Base-by-base conservation (phyloP, 768 basidiomycete genomes). In the Panellus pusillus region DNA sequence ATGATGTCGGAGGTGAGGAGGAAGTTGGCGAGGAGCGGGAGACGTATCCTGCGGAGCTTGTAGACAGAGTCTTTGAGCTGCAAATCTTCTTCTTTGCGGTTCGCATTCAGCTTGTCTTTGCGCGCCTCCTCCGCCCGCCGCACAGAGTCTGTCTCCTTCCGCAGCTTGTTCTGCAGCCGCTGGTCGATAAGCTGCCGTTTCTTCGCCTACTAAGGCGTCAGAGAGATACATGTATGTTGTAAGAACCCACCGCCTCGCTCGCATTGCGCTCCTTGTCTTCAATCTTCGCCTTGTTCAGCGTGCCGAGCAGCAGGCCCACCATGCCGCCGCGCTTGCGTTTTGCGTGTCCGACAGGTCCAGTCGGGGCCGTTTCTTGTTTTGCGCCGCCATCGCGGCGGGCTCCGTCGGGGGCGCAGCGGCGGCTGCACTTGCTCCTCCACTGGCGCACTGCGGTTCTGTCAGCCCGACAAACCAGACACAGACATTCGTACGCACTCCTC, bases 101-200 rank as follows among this genome's bases (percentile, higher is more conserved):
- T 89, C 42, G 90, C 88, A 36, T 66, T 58, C 44, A 81, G 82
- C 70, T 89, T 89, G 72, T 90, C 88, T 69, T 89, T 89, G 73
- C 91, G 91, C 55, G 85, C 86, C 72, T 92, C 89, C 77, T 91
- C 90, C 62, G 86, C 84, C 69, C 86, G 79, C 68, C 89, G 83
- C 73, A 92, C 89, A 76, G 85, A 78, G 70, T 89, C 89, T 78
- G 86, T 89, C 70, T 93, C 91, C 79, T 85, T 87, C 68, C 82
- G 79, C 59, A 93, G 79, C 74, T 90, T 92, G 74, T 78, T 78
- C 77, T 91, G 89, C 74, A 93, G 78, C 74, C 89, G 84, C 68
- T 89, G 85, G 68, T 93, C 90, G 67, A 88, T 87, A 66, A 87
- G 65, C 61, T 89, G 88, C 60, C 90, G 77, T 72, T 91, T 91